Conservation (phyloP, 805 yeast genomes). For the Pichia membranifaciens region DNA sequence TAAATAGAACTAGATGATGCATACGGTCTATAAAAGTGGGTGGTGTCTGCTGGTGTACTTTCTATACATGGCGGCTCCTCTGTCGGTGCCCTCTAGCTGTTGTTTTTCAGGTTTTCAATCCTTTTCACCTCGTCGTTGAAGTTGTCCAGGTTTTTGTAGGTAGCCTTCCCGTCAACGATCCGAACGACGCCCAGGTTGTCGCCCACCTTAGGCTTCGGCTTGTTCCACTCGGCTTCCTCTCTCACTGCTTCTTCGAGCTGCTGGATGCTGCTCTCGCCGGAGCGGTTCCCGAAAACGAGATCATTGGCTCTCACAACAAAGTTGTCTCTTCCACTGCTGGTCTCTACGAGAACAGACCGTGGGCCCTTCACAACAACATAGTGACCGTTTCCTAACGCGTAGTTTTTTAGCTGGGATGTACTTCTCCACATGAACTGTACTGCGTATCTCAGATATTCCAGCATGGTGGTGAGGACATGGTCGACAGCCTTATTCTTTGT, state of each 20-base stretch:
- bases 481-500: slow-evolving; percentile 4
- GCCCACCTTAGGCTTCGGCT: slow-evolving; percentile 26
- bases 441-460: neutral
- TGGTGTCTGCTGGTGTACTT: too few species aligned
- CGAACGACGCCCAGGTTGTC: slow-evolving; percentile 47
- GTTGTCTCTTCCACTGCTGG: slow-evolving; percentile 32
- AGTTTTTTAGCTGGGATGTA: slow-evolving; percentile 10
- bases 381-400: slow-evolving; percentile 33
- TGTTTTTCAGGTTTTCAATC: slow-evolving; percentile 22
- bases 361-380: slow-evolving; percentile 53
- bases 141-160: slow-evolving; percentile 39
- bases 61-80: neutral
- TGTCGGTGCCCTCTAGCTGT: neutral
- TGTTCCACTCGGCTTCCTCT: slow-evolving; percentile 15
- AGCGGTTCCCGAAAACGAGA: neutral
- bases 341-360: slow-evolving; percentile 42
- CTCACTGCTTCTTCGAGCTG: slow-evolving; percentile 23
- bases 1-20: too few species aligned
- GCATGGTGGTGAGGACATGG: neutral
- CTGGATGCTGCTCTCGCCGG: slow-evolving; percentile 7
- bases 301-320: slow-evolving; percentile 12
- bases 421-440: neutral
- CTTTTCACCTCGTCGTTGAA: slow-evolving; percentile 34
- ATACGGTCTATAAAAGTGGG: too few species aligned
- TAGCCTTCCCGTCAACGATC: slow-evolving; percentile 37